Evolutionary conservation across 495 filamentous ascomycete genomes (phyloP).

Genomic region (Penicillium cosmopolitanum): DNA sequence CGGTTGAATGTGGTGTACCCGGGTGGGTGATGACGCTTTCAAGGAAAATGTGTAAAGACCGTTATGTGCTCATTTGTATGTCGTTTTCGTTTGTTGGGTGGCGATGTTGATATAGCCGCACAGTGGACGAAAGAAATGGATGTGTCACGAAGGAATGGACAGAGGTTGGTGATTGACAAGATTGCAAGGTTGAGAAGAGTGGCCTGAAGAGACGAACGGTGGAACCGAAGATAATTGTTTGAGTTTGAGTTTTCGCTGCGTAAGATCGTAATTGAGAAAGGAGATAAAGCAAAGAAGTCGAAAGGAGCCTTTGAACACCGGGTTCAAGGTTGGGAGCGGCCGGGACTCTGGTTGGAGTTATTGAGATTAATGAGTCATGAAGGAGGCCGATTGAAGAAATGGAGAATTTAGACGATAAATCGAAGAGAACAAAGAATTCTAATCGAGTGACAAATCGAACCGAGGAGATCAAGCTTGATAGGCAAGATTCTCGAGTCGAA

Average conservation of each 20-base stretch:
- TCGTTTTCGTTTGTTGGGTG: constrained; percentile 43
- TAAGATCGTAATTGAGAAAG: constrained; percentile 50
- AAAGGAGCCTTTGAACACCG: constrained; percentile 46
- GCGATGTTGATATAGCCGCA: constrained; percentile 46
- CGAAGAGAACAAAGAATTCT: constrained; percentile 11
- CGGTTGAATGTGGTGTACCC: constrained; percentile 41
- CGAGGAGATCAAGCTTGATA: constrained; percentile 22
- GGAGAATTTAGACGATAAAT: constrained; percentile 23
- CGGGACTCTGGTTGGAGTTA: constrained; percentile 41
- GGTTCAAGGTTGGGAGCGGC: constrained; percentile 40
- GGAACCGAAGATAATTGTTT: constrained; percentile 23
- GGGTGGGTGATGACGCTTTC: constrained; percentile 48
- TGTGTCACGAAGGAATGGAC: constrained; percentile 45
- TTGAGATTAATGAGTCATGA: constrained; percentile 47
- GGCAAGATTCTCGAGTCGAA: constrained; percentile 10
- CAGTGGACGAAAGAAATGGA: constrained; percentile 36
- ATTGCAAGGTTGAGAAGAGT: not conserved
- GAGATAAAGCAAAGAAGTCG: constrained; percentile 34
- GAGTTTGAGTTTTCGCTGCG: constrained; percentile 46
- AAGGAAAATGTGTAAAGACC: constrained; percentile 58
- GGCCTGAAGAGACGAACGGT: constrained; percentile 19
- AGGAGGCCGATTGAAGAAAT: constrained; percentile 24
- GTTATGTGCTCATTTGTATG: constrained; percentile 71
- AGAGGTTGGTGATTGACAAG: constrained; percentile 23
- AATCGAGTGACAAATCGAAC: constrained; percentile 7